Percentiles rank a stretch among this genome's conserved stretches.
These are phyloP conservation scores for Candida koratica DNA, from an alignment of 805 yeast species.

Conservation along the genomic window DNA sequence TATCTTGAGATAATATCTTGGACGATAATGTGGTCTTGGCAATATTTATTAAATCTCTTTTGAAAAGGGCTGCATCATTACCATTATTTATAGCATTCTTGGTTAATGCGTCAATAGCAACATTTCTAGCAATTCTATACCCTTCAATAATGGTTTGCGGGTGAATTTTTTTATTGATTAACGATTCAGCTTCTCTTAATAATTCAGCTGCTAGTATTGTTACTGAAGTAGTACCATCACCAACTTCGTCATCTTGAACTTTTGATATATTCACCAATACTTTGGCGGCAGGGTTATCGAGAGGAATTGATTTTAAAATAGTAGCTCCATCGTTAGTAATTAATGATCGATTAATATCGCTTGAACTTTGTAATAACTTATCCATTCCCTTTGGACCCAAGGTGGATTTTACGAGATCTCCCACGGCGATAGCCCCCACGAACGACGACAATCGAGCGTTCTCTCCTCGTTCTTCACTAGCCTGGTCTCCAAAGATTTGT, in stretches of 20 bases:
- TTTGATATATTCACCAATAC: conserved; percentile 90
- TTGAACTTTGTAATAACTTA: conserved; percentile 82
- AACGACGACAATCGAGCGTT: conserved; percentile 96
- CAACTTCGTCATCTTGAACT: conserved; percentile 97
- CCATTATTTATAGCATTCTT: conserved; percentile 73
- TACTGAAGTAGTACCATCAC: conserved; percentile 97
- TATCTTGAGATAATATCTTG: conserved; percentile 92
- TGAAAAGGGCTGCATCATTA: conserved; percentile 52
- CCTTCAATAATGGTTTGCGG: conserved; percentile 98
- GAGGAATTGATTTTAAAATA: conserved; percentile 85
- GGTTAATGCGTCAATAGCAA: conserved; percentile 81
- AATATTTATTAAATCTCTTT: conserved; percentile 75
- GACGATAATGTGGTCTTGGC: conserved; percentile 93
- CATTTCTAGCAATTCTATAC: conserved; percentile 78
- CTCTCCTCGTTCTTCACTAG: conserved; percentile 95
- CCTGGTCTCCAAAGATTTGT: conserved; percentile 95
- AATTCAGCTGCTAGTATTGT: conserved; percentile 90
- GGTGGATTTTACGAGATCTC: conserved; percentile 90
- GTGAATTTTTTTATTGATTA: conserved; percentile 89
- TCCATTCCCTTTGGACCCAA: conserved; percentile 99
- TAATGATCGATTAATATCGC: conserved; percentile 63
- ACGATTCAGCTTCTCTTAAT: conserved; percentile 88
- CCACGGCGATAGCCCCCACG: conserved; percentile 98
- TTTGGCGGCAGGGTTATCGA: conserved; percentile 97
- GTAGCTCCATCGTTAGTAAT: conserved; percentile 99